phyloP scores from a whole-genome alignment of 225 moss, liverwort and hornwort species.

The Rhytidiadelphus loreus region DNA sequence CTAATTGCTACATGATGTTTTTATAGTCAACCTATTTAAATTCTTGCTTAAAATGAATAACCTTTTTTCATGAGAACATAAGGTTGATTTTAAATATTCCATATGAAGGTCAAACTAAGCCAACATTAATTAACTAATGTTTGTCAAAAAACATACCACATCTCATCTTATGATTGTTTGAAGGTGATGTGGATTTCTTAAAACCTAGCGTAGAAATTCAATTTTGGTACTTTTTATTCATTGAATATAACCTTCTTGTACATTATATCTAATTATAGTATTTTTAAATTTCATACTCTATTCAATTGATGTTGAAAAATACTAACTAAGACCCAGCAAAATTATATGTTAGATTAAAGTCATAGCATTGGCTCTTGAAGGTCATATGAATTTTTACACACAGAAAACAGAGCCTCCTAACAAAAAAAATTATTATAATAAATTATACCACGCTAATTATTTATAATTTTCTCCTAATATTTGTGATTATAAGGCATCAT shows the following conservation, averaged over 20 bases:
- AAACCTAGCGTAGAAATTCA: neutral
- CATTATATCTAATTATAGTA: neutral
- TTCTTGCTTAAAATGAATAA: neutral
- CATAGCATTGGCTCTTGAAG: neutral
- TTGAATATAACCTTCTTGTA: neutral
- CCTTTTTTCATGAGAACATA: accelerated
- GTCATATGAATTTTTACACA: neutral
- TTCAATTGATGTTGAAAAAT: neutral
- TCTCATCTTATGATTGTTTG: neutral
- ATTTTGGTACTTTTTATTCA: neutral
- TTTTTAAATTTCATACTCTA: neutral
- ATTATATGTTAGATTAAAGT: neutral
- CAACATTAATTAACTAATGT: neutral
- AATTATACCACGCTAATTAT: neutral
- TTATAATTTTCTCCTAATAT: neutral
- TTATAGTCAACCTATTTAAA: neutral
- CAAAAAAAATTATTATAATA: neutral
- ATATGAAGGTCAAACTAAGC: neutral
- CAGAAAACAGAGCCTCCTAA: accelerated
- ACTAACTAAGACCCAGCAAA: accelerated
- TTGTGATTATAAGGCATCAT: neutral
- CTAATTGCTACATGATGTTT: neutral
- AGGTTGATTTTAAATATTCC: neutral
- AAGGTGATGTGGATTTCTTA: neutral
- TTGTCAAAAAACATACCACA: neutral